Evolutionary conservation across 1,284 basidiomycete species (phyloP).

Genomic region (Trametes versicolor): DNA sequence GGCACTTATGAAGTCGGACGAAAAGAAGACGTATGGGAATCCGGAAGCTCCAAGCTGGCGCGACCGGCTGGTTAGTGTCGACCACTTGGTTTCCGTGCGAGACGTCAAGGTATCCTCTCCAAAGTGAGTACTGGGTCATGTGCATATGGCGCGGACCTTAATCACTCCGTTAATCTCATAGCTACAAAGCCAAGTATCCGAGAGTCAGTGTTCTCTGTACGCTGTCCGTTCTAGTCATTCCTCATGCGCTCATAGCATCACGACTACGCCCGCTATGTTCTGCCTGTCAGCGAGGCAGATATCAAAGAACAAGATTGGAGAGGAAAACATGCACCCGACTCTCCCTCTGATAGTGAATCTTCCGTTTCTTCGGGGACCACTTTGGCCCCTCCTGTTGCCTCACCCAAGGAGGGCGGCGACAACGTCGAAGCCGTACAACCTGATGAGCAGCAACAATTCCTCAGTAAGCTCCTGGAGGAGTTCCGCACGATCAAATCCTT

Average conservation of each 20-base stretch:
- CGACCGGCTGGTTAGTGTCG: neutral
- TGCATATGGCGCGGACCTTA: neutral
- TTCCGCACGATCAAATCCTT: slow-evolving; percentile 28
- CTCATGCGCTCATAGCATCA: slow-evolving; percentile 22
- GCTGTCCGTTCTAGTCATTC: too few relatives aligned
- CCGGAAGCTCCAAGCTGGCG: slow-evolving; percentile 9
- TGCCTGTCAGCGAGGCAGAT: slow-evolving; percentile 32
- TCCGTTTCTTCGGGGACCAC: slow-evolving; percentile 4
- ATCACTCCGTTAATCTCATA: slow-evolving; percentile 3
- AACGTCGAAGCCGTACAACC: neutral
- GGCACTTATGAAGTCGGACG: neutral
- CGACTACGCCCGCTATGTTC: slow-evolving; percentile 37
- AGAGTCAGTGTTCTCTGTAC: slow-evolving; percentile 16
- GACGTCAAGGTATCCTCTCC: slow-evolving; percentile 36
- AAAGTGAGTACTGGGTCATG: slow-evolving; percentile 22
- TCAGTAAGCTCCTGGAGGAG: slow-evolving; percentile 26
- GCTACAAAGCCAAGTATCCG: slow-evolving; percentile 36
- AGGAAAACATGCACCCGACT: slow-evolving; percentile 13
- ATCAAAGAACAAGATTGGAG: slow-evolving; percentile 36
- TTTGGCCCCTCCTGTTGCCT: neutral
- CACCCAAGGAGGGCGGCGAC: neutral
- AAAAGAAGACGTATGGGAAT: too few relatives aligned
- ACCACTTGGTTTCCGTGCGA: slow-evolving; percentile 27
- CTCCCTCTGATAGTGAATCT: neutral
- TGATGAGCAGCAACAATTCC: slow-evolving; percentile 13